Base-by-base conservation (phyloP, 192 early-diverging fungal genomes). In the Backusella psychrophila region DNA sequence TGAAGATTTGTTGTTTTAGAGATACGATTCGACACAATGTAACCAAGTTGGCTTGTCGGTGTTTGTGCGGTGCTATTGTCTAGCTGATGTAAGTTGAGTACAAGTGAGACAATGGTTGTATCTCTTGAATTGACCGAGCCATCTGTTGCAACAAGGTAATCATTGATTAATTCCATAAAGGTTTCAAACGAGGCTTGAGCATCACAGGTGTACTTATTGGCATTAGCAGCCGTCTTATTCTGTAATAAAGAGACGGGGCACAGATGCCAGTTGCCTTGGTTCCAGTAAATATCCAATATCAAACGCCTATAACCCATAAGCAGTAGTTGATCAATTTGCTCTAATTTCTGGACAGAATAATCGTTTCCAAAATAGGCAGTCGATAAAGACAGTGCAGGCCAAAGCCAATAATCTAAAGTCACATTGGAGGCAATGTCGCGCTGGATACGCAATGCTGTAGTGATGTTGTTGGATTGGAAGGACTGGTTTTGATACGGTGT, bases 231-330 rank as follows among this genome's bases (percentile, higher is more conserved):
- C 0, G 72, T 66, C 8, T 31, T 66, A 29, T 41, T 52, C 17
- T 35, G 4, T 69, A 17, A 15, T 39, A 19, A n/a, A 3, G 35
- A 59, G 44, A 26, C 53, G 4, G 79, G 79, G 14, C 81, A 82
- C 11, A 82, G 34, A n/a, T 78, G 77, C 81, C 81, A 82, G 19
- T 11, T 38, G 23, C 17, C 14, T 4, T 52, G 11, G 19, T 78
- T 52, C 81, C 81, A 82, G 35, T 82, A 82, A 6, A 82, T 17
- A n/a, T 82, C 81, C 2, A 82, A 7, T 6, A 67, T 77, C 1
- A 82, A 38, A 6, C 81, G 46, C 5, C 39, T 73, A 33, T 82
- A 82, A 0, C 81, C 81, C 29, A 68, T 44, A 7, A 26, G 1
- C 2, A 78, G 46, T 6, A 78, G 36, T n/a, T 63, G n/a, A 15